These are phyloP conservation scores for Baudoinia panamericana DNA, from an alignment of 495 filamentous ascomycete genomes.

Conservation along the genomic window DNA sequence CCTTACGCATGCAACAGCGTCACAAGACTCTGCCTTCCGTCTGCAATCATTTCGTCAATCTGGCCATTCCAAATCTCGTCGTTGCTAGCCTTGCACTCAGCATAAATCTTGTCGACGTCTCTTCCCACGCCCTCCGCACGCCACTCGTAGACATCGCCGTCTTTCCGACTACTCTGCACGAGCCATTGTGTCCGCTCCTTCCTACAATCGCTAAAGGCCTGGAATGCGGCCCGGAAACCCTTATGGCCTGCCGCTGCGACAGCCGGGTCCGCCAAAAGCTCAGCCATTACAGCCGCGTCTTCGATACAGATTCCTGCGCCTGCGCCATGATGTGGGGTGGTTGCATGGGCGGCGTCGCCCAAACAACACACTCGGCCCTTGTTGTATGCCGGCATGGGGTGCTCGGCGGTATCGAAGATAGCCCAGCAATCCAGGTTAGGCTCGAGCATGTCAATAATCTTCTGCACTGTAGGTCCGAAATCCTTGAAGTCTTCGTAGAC, in stretches of 20 bases:
- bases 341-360: slow-evolving; percentile 24
- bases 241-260: slow-evolving; percentile 39
- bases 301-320: slow-evolving; percentile 17
- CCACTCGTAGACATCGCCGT: slow-evolving; percentile 20
- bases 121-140: slow-evolving; percentile 5
- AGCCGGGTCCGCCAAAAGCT: neutral
- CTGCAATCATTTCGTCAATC: slow-evolving; percentile 14
- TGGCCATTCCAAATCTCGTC: slow-evolving; percentile 21
- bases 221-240: slow-evolving; percentile 39
- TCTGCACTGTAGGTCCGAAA: slow-evolving; percentile 39
- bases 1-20: no score
- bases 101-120: slow-evolving; percentile 17
- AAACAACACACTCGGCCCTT: slow-evolving; percentile 13
- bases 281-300: slow-evolving; percentile 7
- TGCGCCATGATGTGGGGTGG: slow-evolving; percentile 20
- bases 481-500: slow-evolving; percentile 40
- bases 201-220: slow-evolving; percentile 16
- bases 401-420: slow-evolving; percentile 13
- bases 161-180: slow-evolving; percentile 18
- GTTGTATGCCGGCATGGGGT: slow-evolving; percentile 13
- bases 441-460: slow-evolving; percentile 31
- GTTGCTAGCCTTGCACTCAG: slow-evolving; percentile 15
- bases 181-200: slow-evolving; percentile 20
- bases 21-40: slow-evolving; percentile 9
- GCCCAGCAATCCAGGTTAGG: slow-evolving; percentile 14